A percentile compares a stretch with the other conserved stretches of the same genome.
These are phyloP conservation scores for Pyrenopolyporus hunteri DNA, from an alignment of 495 filamentous ascomycete genomes.

Conservation along the genomic window DNA sequence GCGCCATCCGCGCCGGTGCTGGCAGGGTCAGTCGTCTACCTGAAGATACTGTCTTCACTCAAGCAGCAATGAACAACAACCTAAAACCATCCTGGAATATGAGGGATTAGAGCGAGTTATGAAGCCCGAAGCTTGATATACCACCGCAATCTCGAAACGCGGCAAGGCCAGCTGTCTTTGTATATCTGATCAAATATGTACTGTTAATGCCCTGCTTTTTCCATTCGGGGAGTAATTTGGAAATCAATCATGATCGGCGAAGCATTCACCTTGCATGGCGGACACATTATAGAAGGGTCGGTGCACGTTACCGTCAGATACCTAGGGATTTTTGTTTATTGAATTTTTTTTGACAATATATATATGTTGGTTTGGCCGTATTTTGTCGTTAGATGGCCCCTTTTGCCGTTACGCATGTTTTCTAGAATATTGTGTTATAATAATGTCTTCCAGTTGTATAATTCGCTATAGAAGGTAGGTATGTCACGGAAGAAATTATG, in stretches of 20 bases:
- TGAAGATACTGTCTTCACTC: conserved; percentile 80
- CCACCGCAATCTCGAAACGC: conserved; percentile 5
- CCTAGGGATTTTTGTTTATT: conserved; percentile 19
- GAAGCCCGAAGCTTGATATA: conserved; percentile 6
- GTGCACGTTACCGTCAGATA: conserved; percentile 31
- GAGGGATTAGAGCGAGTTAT: conserved; percentile 46
- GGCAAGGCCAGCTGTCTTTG: conserved; percentile 30
- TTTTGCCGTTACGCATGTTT: too few species aligned
- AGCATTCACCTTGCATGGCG: conserved; percentile 36
- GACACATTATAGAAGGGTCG: conserved; percentile 33
- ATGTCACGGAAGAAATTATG: background rate
- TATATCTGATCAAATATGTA: conserved; percentile 38
- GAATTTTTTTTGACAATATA: conserved; percentile 28
- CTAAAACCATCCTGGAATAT: conserved; percentile 84
- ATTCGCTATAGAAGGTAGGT: background rate
- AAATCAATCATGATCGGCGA: conserved; percentile 38
- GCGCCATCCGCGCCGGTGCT: conserved; percentile 84
- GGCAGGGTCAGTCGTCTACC: conserved; percentile 90
- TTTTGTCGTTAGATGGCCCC: conserved; percentile 2
- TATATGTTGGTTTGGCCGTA: conserved; percentile 20
- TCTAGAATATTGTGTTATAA: conserved; percentile 16
- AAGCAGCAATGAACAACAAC: conserved; percentile 68
- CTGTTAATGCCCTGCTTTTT: conserved; percentile 34
- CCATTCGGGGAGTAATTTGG: conserved; percentile 32
- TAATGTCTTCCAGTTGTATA: background rate